phyloP scores from a whole-genome alignment of 1,284 basidiomycete species.

The Irpex sp. region DNA sequence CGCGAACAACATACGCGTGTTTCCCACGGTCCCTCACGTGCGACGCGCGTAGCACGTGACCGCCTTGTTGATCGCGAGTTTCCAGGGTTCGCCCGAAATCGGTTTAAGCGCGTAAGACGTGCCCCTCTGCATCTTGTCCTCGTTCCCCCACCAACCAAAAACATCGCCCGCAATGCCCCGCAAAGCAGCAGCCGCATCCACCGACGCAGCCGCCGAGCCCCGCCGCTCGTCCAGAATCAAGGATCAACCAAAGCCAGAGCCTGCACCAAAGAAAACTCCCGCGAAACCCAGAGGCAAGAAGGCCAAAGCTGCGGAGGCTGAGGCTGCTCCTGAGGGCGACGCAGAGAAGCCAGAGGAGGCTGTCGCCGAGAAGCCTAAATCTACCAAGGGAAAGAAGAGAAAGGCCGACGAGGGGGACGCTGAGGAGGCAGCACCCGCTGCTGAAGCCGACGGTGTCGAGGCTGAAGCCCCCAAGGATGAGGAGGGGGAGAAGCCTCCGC shows the following conservation, averaged over 20 bases:
- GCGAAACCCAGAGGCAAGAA: constrained; percentile 64
- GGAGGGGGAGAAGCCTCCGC: constrained; percentile 26
- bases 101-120: constrained; percentile 10
- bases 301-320: constrained; percentile 24
- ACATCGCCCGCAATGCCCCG: constrained; percentile 51
- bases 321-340: constrained; percentile 19
- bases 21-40: constrained; percentile 39
- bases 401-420: constrained; percentile 30
- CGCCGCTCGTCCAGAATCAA: constrained; percentile 75
- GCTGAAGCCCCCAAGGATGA: constrained; percentile 8
- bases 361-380: constrained; percentile 50
- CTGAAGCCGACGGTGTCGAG: constrained; percentile 1
- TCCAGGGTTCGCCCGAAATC: constrained; percentile 18
- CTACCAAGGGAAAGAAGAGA: constrained; percentile 55
- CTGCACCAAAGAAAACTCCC: constrained; percentile 51
- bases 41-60: constrained; percentile 23
- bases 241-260: constrained; percentile 56
- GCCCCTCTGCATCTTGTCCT: constrained; percentile 12
- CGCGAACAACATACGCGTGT: not conserved
- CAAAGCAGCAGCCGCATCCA: constrained; percentile 49
- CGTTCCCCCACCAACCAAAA: constrained; percentile 10
- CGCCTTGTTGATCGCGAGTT: constrained; percentile 29
- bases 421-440: constrained; percentile 13
- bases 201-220: constrained; percentile 42
- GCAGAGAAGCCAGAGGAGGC: constrained; percentile 23